Percentiles rank a stretch among this genome's conserved stretches.
Conservation (phyloP, 106 monocot genomes). For the Allium sativum region DNA sequence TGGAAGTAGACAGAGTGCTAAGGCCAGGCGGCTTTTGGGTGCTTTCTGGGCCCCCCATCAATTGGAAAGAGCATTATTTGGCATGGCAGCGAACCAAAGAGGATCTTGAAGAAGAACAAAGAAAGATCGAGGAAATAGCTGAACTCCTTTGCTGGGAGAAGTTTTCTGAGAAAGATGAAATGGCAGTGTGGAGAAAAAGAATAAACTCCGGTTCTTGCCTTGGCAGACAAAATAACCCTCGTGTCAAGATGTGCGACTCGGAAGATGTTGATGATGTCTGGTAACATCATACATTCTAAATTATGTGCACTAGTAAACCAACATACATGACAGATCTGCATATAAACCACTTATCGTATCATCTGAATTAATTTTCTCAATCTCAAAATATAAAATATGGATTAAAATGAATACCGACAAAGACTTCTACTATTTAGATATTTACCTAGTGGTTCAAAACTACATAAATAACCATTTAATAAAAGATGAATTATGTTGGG, state of each 20-base stretch:
- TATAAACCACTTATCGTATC: too few species aligned
- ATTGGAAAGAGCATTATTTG: conserved; percentile 34
- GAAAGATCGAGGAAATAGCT: conserved; percentile 46
- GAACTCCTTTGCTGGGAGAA: conserved; percentile 68
- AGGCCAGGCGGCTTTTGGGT: conserved; percentile 63
- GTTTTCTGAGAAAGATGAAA: conserved; percentile 34
- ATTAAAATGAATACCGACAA: too few species aligned
- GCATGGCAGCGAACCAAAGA: conserved; percentile 50
- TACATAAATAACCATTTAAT: too few species aligned
- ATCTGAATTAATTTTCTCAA: too few species aligned
- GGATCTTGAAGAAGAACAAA: conserved; percentile 53
- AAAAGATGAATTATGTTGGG: too few species aligned
- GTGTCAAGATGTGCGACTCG: conserved; percentile 23
- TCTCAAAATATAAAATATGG: too few species aligned
- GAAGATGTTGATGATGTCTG: conserved; percentile 48
- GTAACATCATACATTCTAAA: conserved; percentile 12
- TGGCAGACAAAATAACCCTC: conserved; percentile 31
- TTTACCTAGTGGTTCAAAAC: too few species aligned
- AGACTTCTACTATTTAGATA: too few species aligned
- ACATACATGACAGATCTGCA: too few species aligned
- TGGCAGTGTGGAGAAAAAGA: conserved; percentile 52
- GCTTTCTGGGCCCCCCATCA: conserved; percentile 59
- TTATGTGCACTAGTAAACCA: not conserved
- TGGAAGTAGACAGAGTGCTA: conserved; percentile 59
- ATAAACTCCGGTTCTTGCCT: conserved; percentile 38